These are phyloP conservation scores for Peniophora sp. DNA, from an alignment of 1,284 basidiomycete species.

Conservation along the genomic window DNA sequence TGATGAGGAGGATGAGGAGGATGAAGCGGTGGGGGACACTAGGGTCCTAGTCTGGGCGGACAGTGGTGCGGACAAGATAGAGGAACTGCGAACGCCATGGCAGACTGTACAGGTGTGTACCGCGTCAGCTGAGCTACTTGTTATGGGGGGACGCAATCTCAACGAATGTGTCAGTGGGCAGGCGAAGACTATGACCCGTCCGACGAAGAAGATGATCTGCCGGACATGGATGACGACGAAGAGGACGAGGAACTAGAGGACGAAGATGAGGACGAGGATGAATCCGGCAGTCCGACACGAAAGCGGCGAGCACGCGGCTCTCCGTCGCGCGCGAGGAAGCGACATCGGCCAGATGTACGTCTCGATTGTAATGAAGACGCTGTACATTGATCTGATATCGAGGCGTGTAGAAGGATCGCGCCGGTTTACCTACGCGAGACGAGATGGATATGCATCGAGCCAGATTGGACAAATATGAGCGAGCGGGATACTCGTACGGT, in stretches of 20 bases:
- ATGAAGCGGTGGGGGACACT: slow-evolving; percentile 30
- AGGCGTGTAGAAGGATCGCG: slow-evolving; percentile 14
- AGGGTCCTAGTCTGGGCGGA: slow-evolving; percentile 87
- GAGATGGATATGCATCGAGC: slow-evolving; percentile 58
- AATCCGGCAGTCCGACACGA: slow-evolving; percentile 24
- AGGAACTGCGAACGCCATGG: slow-evolving; percentile 65
- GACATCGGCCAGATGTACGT: slow-evolving; percentile 40
- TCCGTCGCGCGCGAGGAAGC: slow-evolving; percentile 34
- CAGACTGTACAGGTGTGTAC: slow-evolving; percentile 68
- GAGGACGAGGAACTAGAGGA: slow-evolving; percentile 39
- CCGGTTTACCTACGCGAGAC: slow-evolving; percentile 55
- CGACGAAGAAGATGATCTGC: slow-evolving; percentile 30
- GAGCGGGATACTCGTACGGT: slow-evolving; percentile 79
- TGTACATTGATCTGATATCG: background rate
- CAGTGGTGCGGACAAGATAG: slow-evolving; percentile 61
- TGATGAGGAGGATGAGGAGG: slow-evolving; percentile 34
- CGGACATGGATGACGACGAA: slow-evolving; percentile 23
- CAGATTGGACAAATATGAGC: slow-evolving; percentile 77
- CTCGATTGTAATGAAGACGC: background rate
- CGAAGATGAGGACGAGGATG: slow-evolving; percentile 35
- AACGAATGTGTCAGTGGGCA: slow-evolving; percentile 36
- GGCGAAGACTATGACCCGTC: slow-evolving; percentile 48
- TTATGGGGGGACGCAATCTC: background rate
- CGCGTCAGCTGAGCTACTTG: background rate
- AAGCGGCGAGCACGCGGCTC: slow-evolving; percentile 45